phyloP scores from a whole-genome alignment of 768 basidiomycete genomes.

The Rubroboletus satanas region DNA sequence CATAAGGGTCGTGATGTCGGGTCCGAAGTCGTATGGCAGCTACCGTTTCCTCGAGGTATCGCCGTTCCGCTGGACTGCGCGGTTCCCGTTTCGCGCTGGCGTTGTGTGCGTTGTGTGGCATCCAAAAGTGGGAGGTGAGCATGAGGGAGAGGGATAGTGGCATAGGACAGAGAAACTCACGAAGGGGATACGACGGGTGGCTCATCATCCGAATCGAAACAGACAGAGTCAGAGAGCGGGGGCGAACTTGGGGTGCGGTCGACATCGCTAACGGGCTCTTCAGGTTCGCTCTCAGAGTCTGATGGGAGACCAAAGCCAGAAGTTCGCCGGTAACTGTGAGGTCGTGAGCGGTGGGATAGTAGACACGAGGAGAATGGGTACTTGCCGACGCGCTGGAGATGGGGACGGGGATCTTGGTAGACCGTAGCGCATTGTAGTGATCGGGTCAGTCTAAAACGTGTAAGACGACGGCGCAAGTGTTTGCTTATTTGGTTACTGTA shows the following conservation, averaged over 20 bases:
- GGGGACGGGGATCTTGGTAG: constrained; percentile 50
- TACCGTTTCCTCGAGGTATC: constrained; percentile 42
- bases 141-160: neutral
- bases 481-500: neutral
- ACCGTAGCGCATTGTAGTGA: constrained; percentile 47
- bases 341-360: neutral
- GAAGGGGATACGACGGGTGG: constrained; percentile 28
- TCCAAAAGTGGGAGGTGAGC: neutral
- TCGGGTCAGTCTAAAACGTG: constrained; percentile 2
- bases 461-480: neutral
- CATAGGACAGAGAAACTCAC: constrained; percentile 29
- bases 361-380: neutral
- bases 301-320: constrained; percentile 56
- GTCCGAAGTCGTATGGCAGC: constrained; percentile 44
- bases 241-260: constrained; percentile 30
- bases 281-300: constrained; percentile 40
- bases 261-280: constrained; percentile 35
- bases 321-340: constrained; percentile 30
- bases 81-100: constrained; percentile 20
- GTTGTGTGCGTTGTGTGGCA: neutral
- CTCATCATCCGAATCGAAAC: constrained; percentile 44
- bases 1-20: constrained; percentile 43
- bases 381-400: constrained; percentile 43
- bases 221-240: constrained; percentile 39
- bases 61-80: constrained; percentile 31